Base-by-base conservation (phyloP, 108 stramenopile genomes). In the Cyclostephanos tholiformis region DNA sequence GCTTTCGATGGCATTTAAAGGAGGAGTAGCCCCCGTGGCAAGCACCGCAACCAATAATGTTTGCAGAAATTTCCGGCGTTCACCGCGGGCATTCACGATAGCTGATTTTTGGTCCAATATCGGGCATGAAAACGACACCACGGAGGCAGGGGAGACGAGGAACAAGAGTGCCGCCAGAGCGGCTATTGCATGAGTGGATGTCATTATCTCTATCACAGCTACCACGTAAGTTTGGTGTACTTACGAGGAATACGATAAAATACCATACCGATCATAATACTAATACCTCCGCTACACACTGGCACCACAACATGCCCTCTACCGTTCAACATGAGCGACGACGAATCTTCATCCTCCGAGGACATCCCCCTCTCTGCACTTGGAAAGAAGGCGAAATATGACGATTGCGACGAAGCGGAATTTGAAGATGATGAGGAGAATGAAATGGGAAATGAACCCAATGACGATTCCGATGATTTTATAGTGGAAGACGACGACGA, bases 281-380 rank as follows among this genome's bases (percentile, higher is more conserved):
- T n/a, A n/a, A n/a, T n/a, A n/a, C n/a, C n/a, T n/a, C n/a, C n/a
- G n/a, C n/a, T n/a, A n/a, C n/a, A n/a, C n/a, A n/a, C n/a, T n/a
- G n/a, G n/a, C n/a, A n/a, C n/a, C n/a, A n/a, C n/a, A n/a, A n/a
- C n/a, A n/a, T n/a, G n/a, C n/a, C 52, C 6, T 53, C 52, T 53
- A 1, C 8, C 2, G 19, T 53, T 17, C 52, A 53, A 20, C 57
- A 75, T 75, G 74, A 75, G 74, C 56, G 75, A 68, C 60, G 75
- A 76, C 38, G 60, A 68, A 17, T 76, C 74, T 59, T 75, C 75
- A 6, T 75, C 74, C 48, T 75, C 74, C 32, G 63, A 41, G 11
- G 75, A 76, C 61, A 23, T 76, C 12, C 75, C 67, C 25, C 75
- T 76, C 19, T 68, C 67, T 53, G 48, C 67, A 11, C 49, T 76